Conservation (phyloP, 495 filamentous ascomycete species). For the Aspergillus sclerotioniger region DNA sequence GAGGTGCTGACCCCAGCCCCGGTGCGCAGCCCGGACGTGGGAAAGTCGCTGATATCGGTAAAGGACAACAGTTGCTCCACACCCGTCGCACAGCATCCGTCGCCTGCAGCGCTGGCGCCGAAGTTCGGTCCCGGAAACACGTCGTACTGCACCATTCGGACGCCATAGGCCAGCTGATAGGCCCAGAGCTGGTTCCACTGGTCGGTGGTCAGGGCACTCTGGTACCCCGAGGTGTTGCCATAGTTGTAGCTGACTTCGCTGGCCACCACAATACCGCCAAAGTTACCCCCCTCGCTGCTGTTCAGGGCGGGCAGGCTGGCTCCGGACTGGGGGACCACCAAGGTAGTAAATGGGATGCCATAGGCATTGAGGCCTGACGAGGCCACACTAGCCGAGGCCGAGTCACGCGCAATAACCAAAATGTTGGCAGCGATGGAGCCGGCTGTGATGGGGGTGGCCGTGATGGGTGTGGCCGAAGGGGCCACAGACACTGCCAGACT, state of each 20-base stretch:
- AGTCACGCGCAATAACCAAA: conserved; percentile 57
- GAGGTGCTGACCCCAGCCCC: conserved; percentile 51
- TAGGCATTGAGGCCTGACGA: conserved; percentile 57
- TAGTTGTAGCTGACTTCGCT: conserved; percentile 58
- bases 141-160: conserved; percentile 61
- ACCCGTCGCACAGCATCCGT: conserved; percentile 47
- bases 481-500: conserved; percentile 5
- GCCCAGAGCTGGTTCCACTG: conserved; percentile 57
- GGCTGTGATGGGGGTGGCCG: conserved; percentile 11
- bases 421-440: conserved; percentile 46
- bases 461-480: conserved; percentile 17
- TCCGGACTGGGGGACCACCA: conserved; percentile 53
- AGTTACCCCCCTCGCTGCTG: conserved; percentile 50
- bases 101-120: conserved; percentile 38
- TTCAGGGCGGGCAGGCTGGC: conserved; percentile 52
- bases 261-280: conserved; percentile 55
- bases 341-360: conserved; percentile 56
- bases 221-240: conserved; percentile 35
- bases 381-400: conserved; percentile 43
- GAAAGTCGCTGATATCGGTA: conserved; percentile 46
- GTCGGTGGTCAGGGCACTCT: conserved; percentile 53
- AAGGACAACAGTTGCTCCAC: conserved; percentile 54
- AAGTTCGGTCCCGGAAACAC: conserved; percentile 53
- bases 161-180: conserved; percentile 57
- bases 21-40: conserved; percentile 49